phyloP scores from a whole-genome alignment of 371 early-diverging fungal genomes.

The Synchytrium microbalum region DNA sequence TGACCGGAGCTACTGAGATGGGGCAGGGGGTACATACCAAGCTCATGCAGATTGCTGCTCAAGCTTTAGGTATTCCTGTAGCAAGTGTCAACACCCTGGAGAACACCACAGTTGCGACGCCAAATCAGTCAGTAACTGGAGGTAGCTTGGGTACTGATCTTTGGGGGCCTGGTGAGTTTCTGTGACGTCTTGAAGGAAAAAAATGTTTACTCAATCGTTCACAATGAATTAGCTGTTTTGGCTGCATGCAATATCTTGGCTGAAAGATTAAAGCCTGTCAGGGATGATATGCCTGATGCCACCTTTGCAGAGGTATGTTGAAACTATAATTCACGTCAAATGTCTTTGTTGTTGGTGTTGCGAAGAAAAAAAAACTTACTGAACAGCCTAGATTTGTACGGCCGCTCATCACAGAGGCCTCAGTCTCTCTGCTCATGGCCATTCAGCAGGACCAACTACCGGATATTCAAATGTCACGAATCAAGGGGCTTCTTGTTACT shows the following conservation, averaged over 20 bases:
- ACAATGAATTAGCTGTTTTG: constrained; percentile 70
- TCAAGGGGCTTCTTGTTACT: constrained; percentile 58
- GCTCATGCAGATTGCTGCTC: constrained; percentile 64
- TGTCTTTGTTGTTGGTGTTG: no score
- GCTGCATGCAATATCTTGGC: constrained; percentile 58
- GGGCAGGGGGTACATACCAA: constrained; percentile 77
- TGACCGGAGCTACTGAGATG: constrained; percentile 76
- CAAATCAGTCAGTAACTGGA: no score
- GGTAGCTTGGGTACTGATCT: no score
- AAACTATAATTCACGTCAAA: no score
- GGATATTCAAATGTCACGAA: constrained; percentile 53
- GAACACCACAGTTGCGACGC: constrained; percentile 59
- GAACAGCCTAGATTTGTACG: no score
- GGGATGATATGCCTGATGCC: constrained; percentile 40
- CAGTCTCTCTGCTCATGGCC: constrained; percentile 3
- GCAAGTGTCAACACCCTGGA: constrained; percentile 55
- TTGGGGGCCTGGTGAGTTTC: no score
- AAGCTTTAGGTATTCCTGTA: constrained; percentile 55
- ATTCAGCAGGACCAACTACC: constrained; percentile 11
- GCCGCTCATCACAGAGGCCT: no score
- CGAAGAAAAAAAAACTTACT: no score
- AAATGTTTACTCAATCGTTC: no score
- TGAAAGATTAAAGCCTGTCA: constrained; percentile 56
- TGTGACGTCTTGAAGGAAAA: no score
- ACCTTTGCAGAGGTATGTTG: constrained; percentile 33